Conservation (phyloP, 108 stramenopile species). For the Craspedostauros australis region DNA sequence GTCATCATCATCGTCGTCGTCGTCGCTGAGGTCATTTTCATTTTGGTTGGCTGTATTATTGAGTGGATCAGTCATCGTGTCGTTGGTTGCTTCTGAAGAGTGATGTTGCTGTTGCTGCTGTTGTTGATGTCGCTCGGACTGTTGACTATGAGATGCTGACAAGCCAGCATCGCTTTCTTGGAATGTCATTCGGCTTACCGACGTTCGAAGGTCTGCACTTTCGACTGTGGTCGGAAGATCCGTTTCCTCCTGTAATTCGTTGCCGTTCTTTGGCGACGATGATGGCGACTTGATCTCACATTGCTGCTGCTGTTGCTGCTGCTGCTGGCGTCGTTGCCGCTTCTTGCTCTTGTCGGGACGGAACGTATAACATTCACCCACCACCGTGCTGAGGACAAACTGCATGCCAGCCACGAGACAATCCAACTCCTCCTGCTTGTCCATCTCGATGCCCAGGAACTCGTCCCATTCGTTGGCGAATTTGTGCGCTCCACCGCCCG, state of each 20-base stretch:
- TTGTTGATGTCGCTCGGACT: neutral
- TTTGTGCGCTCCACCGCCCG: conserved; percentile 98
- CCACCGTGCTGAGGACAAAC: conserved; percentile 86
- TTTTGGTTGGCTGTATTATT: neutral
- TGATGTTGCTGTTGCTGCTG: conserved; percentile 1
- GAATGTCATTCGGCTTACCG: neutral
- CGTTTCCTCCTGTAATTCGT: neutral
- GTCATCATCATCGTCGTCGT: neutral
- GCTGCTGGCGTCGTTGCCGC: neutral
- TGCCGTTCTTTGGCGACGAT: neutral
- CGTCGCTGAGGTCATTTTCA: conserved; percentile 7
- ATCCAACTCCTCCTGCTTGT: conserved; percentile 94
- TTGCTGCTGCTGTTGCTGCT: neutral
- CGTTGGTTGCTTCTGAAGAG: neutral
- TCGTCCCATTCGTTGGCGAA: conserved; percentile 81
- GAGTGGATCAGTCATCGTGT: neutral
- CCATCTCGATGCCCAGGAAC: conserved; percentile 82
- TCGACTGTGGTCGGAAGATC: neutral
- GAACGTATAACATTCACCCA: conserved; percentile 96
- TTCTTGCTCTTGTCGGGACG: conserved; percentile 46
- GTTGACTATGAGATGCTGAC: no score
- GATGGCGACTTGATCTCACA: no score
- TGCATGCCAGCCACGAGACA: conserved; percentile 95
- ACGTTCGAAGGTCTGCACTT: no score
- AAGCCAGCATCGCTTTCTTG: no score